These are phyloP conservation scores for Phylloporus sp. DNA, from an alignment of 1,284 basidiomycete genomes.

Conservation along the genomic window DNA sequence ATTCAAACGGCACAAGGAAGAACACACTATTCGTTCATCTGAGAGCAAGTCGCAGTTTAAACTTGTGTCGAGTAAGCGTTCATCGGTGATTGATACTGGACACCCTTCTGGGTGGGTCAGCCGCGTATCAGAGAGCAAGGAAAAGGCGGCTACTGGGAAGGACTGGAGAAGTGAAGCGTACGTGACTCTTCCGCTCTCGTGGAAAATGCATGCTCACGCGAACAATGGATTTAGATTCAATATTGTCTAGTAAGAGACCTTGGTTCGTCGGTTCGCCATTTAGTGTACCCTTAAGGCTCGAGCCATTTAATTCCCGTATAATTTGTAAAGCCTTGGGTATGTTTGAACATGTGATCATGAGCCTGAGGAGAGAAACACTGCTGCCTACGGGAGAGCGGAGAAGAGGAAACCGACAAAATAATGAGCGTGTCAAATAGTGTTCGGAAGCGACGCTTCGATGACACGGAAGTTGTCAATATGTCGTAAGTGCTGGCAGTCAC, in stretches of 20 bases:
- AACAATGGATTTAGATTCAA: constrained; percentile 15
- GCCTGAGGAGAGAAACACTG: too few relatives aligned
- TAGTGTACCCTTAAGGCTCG: not conserved
- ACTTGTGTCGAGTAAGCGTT: constrained; percentile 64
- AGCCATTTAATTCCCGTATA: too few relatives aligned
- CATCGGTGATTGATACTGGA: constrained; percentile 67
- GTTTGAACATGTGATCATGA: too few relatives aligned
- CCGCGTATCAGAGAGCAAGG: constrained; percentile 61
- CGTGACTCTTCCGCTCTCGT: constrained; percentile 14
- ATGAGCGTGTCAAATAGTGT: not conserved
- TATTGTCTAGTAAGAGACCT: constrained; percentile 5
- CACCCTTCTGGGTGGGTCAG: constrained; percentile 76
- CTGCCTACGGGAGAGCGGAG: too few relatives aligned
- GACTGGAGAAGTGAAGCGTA: constrained; percentile 76
- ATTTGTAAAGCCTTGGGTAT: too few relatives aligned
- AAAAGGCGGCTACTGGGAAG: constrained; percentile 49
- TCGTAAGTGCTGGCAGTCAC: not conserved
- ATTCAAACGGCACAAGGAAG: constrained; percentile 63
- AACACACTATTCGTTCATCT: constrained; percentile 44
- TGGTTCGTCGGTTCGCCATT: not conserved
- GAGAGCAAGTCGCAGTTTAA: constrained; percentile 70
- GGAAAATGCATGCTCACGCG: constrained; percentile 2
- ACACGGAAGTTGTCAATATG: not conserved
- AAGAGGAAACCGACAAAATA: not conserved
- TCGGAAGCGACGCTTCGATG: not conserved